A percentile compares a stretch with the other conserved stretches of the same genome.
Conservation (phyloP, 768 basidiomycete genomes). For the Dioszegia aurantiaca region DNA sequence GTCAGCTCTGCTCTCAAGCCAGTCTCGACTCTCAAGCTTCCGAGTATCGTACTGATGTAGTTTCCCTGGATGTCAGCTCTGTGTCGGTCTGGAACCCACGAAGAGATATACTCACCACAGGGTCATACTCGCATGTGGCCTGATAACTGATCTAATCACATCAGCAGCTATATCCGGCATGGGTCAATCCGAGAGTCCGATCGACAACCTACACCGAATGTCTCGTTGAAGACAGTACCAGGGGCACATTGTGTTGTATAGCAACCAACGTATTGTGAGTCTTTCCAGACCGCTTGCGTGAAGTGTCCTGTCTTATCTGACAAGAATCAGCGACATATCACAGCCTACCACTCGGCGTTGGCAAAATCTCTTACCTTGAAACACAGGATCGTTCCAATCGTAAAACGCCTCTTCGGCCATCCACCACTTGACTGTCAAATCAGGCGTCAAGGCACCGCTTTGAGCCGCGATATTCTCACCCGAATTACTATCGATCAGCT, state of each 20-base stretch:
- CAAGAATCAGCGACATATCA: not conserved
- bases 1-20: too few species aligned
- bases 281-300: conserved; percentile 24
- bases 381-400: conserved; percentile 13
- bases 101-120: conserved; percentile 13
- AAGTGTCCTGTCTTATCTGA: conserved; percentile 20
- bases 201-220: conserved; percentile 14
- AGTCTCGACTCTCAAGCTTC: too few species aligned
- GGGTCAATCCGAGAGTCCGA: not conserved
- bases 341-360: too few species aligned
- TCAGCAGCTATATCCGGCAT: not conserved
- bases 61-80: conserved; percentile 16
- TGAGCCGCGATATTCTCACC: conserved; percentile 26
- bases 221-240: conserved; percentile 15
- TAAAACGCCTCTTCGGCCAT: conserved; percentile 20
- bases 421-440: conserved; percentile 20
- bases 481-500: conserved; percentile 11
- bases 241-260: conserved; percentile 13
- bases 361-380: conserved; percentile 13
- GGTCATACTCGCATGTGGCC: conserved; percentile 24
- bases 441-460: conserved; percentile 14
- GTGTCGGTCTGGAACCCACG: not conserved
- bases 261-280: conserved; percentile 16
- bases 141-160: conserved; percentile 12
- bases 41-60: conserved; percentile 18